These are phyloP conservation scores for Ensete ventricosum DNA, from an alignment of 176 grass and related monocot species.

Conservation along the genomic window DNA sequence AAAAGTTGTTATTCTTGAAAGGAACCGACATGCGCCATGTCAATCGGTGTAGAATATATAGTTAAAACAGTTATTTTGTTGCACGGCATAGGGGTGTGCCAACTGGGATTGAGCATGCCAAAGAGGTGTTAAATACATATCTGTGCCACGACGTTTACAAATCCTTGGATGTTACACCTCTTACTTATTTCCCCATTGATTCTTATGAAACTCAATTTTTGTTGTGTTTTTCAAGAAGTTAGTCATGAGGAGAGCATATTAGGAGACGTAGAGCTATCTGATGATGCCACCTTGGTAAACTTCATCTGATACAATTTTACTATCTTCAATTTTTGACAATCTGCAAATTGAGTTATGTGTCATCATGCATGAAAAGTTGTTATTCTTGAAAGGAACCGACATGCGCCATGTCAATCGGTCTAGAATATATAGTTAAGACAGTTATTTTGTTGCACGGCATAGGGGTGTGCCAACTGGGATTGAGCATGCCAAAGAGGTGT, in stretches of 20 bases:
- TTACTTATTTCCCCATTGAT: background rate
- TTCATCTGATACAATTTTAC: background rate
- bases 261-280: slow-evolving; percentile 1
- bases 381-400: background rate
- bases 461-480: background rate
- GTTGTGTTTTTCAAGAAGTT: slow-evolving; percentile 21
- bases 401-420: background rate
- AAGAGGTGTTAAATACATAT: background rate
- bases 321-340: background rate
- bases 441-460: background rate
- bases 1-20: background rate
- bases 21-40: background rate
- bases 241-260: background rate
- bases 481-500: background rate
- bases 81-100: background rate
- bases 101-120: background rate
- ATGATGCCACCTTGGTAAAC: slow-evolving; percentile 55
- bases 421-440: background rate
- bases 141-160: background rate
- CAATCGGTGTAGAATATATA: background rate
- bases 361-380: background rate
- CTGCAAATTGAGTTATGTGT: background rate
- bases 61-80: background rate
- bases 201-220: background rate
- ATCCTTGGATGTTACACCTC: background rate